phyloP scores from a whole-genome alignment of 2,329 filamentous ascomycete genomes.

The Alternaria alternata region DNA sequence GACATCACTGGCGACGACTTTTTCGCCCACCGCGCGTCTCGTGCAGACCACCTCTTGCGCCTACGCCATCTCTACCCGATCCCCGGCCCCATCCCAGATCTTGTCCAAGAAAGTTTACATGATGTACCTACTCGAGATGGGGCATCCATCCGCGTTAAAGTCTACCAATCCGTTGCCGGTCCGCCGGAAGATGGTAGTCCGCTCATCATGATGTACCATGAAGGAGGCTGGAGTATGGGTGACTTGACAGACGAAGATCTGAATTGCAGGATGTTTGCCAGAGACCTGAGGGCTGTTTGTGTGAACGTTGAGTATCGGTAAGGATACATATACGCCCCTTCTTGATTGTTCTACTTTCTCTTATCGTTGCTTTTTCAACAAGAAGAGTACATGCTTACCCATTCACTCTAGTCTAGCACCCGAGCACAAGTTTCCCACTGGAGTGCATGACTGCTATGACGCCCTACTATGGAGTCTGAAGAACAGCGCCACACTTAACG shows the following conservation, averaged over 20 bases:
- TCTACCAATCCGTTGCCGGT: conserved; percentile 38
- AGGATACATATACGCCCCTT: not conserved
- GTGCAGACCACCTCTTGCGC: conserved; percentile 37
- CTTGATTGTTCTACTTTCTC: not conserved
- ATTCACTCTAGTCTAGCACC: conserved; percentile 54
- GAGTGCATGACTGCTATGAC: conserved; percentile 60
- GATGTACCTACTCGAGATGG: conserved; percentile 38
- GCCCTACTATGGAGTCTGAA: conserved; percentile 53
- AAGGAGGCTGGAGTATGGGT: conserved; percentile 57
- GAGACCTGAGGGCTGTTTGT: conserved; percentile 52
- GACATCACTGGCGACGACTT: conserved; percentile 28
- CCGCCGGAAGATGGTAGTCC: conserved; percentile 34
- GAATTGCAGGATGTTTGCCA: conserved; percentile 52
- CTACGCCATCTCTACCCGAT: conserved; percentile 44
- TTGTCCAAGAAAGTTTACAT: conserved; percentile 40
- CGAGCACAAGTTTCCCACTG: conserved; percentile 59
- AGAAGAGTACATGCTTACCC: not conserved
- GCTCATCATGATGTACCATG: conserved; percentile 50
- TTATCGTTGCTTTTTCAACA: not conserved
- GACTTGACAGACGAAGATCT: conserved; percentile 54
- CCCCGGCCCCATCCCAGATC: conserved; percentile 38
- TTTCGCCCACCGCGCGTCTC: conserved; percentile 26
- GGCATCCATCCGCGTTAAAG: conserved; percentile 31
- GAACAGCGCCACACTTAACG: conserved; percentile 43
- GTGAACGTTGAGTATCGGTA: conserved; percentile 61